Base-by-base conservation (phyloP, 2,329 filamentous ascomycete species). In the Coleophoma eucalyptorum region DNA sequence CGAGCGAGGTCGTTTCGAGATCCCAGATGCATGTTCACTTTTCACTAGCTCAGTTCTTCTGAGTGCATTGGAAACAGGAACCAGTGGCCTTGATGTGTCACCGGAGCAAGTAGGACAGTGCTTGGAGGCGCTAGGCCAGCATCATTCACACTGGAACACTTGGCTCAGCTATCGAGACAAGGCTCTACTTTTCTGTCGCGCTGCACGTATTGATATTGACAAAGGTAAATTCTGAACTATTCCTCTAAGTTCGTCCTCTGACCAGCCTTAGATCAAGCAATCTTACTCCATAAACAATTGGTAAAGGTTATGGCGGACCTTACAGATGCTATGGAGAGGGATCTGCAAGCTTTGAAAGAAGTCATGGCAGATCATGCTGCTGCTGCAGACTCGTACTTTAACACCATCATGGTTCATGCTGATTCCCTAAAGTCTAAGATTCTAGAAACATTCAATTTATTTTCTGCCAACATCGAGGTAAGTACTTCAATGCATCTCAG, bases 91-190 rank as follows among this genome's bases (percentile, higher is more conserved):
- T 43, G 44, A 63, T 51, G 51, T 46, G 56, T 55, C 52, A 46
- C 47, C 56, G 5, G 57, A 66, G 21, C 46, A 66, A 16, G 55
- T 84, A 20, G 69, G 72, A 43, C 59, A 67, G 10, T 88, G 84
- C 57, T 66, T 84, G 4, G 71, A 68, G 43, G 74, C 74, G 4
- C 65, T 87, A 1, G 75, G 78, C 43, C 72, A 73, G 16, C 72
- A 76, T 20, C 73, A 77, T 1, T 80, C 82, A 42, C 78, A 73
- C 62, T 87, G 83, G 82, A 84, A 75, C 1, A 85, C 81, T 20
- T 87, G 83, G 67, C 81, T 79, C 57, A 84, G 83, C 63, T 79
- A 74, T 51, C 72, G 76, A 50, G 79, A 84, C 50, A 82, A 83
- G 56, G 81, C 81, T 2, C 69, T 81, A 41, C 67, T 81, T 16